Conservation (phyloP, 106 monocot genomes). For the Ottelia alismoides region DNA sequence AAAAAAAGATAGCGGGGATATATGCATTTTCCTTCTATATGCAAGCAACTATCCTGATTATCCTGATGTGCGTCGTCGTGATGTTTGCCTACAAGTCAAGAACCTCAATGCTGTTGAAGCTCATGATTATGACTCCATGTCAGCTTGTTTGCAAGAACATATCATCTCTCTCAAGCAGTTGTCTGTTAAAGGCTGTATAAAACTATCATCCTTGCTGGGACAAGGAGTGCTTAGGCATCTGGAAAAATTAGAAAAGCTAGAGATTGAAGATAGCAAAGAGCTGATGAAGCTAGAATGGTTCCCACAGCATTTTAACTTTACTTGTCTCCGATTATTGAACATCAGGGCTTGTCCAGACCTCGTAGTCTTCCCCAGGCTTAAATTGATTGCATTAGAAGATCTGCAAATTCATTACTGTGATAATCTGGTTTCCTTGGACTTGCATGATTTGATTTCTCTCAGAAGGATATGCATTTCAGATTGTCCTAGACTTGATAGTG, state of each 20-base stretch:
- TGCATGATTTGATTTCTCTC: not conserved
- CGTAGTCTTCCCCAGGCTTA: not conserved
- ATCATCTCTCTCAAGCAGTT: not conserved
- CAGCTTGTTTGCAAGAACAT: not conserved
- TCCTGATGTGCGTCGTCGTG: not conserved
- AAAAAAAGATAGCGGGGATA: not conserved
- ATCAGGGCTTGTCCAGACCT: not conserved
- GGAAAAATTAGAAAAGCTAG: slow-evolving; percentile 1
- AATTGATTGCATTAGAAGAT: not conserved
- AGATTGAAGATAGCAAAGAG: not conserved
- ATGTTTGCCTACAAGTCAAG: not conserved
- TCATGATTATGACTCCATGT: not conserved
- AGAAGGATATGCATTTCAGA: not conserved
- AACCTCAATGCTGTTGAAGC: not conserved
- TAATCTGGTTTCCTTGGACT: not conserved
- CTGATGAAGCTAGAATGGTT: not conserved
- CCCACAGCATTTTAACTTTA: not conserved
- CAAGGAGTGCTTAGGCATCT: not conserved
- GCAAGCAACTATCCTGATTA: not conserved
- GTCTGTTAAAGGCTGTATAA: not conserved
- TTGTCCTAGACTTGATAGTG: not conserved
- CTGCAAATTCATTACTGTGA: not conserved
- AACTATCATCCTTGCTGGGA: not conserved
- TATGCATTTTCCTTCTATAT: not conserved
- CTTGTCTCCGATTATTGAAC: not conserved